phyloP scores from a whole-genome alignment of 352 stramenopile genomes.

The Globisporangium barbulae region DNA sequence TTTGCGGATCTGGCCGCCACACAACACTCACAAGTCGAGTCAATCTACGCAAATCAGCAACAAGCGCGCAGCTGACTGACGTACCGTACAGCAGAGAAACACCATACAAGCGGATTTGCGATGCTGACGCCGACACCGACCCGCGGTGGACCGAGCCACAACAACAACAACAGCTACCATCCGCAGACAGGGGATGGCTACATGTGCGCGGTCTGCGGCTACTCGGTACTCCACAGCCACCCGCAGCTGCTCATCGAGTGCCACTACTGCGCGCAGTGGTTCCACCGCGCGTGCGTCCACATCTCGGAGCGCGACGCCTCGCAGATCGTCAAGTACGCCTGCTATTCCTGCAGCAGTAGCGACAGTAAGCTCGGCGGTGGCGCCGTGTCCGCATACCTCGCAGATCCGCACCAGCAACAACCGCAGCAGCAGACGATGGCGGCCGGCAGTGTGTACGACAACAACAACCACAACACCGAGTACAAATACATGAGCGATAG shows the following conservation, averaged over 20 bases:
- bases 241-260: slow-evolving; percentile 47
- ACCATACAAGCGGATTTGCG: background rate
- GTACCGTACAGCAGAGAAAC: background rate
- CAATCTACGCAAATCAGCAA: slow-evolving; percentile 1
- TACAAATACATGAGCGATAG: slow-evolving; percentile 5
- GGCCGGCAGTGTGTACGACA: slow-evolving; percentile 4
- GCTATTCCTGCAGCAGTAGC: slow-evolving; percentile 32
- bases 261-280: slow-evolving; percentile 51
- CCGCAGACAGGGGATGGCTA: slow-evolving; percentile 10
- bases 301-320: slow-evolving; percentile 43
- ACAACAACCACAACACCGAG: background rate
- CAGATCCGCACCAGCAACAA: background rate
- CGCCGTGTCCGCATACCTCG: slow-evolving; percentile 22
- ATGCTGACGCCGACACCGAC: slow-evolving; percentile 14
- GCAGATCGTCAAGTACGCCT: slow-evolving; percentile 47
- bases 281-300: slow-evolving; percentile 45
- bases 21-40: slow-evolving; percentile 1
- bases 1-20: slow-evolving; percentile 4
- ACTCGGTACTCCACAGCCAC: slow-evolving; percentile 16
- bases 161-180: slow-evolving; percentile 5
- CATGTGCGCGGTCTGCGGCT: slow-evolving; percentile 18
- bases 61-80: background rate
- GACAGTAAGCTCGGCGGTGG: slow-evolving; percentile 35
- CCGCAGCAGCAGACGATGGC: background rate
- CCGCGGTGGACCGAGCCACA: background rate